Conservation (phyloP, 2,329 filamentous ascomycete genomes). For the Phyllosticta citriasiana region DNA sequence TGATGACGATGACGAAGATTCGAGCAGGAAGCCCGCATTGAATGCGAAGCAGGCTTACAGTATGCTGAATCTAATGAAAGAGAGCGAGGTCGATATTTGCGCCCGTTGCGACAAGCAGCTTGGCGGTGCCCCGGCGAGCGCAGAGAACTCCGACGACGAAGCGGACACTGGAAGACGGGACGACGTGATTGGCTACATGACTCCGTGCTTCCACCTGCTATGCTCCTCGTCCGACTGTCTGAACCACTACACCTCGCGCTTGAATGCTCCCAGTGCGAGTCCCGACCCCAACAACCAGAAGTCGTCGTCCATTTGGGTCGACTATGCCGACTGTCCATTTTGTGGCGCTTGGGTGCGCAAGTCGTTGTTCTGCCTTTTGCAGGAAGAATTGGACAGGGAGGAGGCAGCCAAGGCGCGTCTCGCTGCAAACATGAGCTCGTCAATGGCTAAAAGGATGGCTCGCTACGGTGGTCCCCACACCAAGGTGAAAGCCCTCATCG, state of each 20-base stretch:
- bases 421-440: conserved; percentile 38
- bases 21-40: conserved; percentile 40
- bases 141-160: conserved; percentile 45
- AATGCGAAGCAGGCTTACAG: conserved; percentile 69
- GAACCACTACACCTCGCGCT: conserved; percentile 44
- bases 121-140: conserved; percentile 29
- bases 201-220: conserved; percentile 77
- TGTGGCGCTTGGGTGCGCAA: conserved; percentile 57
- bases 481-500: conserved; percentile 74
- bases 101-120: conserved; percentile 58
- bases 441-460: conserved; percentile 48
- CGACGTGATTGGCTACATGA: conserved; percentile 61
- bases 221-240: conserved; percentile 59
- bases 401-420: conserved; percentile 47
- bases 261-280: conserved; percentile 23
- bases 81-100: conserved; percentile 70
- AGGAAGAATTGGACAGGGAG: conserved; percentile 41
- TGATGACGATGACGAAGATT: conserved; percentile 44
- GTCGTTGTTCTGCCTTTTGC: conserved; percentile 58
- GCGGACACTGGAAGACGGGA: conserved; percentile 43
- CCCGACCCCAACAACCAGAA: conserved; percentile 14
- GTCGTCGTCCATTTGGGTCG: conserved; percentile 28
- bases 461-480: conserved; percentile 80
- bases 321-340: conserved; percentile 52
- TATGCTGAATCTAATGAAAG: conserved; percentile 72